phyloP scores from a whole-genome alignment of 176 grass and related monocot genomes.

The Ensete ventricosum region DNA sequence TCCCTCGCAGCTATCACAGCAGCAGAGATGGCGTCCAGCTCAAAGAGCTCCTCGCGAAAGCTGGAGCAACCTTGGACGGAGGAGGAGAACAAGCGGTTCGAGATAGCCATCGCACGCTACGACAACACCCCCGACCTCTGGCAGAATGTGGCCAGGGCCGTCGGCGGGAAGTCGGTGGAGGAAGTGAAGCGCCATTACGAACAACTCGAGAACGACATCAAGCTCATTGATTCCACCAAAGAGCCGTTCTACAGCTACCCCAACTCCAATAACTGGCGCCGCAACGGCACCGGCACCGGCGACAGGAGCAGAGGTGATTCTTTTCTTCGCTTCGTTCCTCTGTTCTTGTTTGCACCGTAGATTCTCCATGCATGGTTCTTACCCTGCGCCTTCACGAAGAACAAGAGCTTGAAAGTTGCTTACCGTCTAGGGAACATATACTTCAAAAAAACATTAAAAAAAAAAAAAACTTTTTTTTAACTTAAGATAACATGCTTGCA shows the following conservation, averaged over 20 bases:
- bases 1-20: background rate
- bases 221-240: background rate
- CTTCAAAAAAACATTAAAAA: too few species aligned
- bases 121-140: conserved; percentile 1
- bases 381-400: too few species aligned
- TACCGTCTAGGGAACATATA: too few species aligned
- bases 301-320: background rate
- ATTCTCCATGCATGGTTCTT: background rate
- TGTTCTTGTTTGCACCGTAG: background rate
- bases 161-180: background rate
- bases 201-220: background rate
- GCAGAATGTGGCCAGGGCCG: conserved; percentile 4
- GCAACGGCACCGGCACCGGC: background rate
- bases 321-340: background rate
- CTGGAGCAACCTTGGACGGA: background rate
- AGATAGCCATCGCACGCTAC: background rate
- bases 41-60: background rate
- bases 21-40: conserved; percentile 1
- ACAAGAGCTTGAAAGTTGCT: too few species aligned
- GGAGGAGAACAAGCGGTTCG: background rate
- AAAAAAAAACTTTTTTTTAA: too few species aligned
- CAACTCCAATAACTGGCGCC: background rate
- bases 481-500: too few species aligned
- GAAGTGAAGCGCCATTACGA: background rate
- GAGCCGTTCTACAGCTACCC: background rate